These are phyloP conservation scores for Penicillium sp. DNA, from an alignment of 2,329 filamentous ascomycete species.

Conservation along the genomic window DNA sequence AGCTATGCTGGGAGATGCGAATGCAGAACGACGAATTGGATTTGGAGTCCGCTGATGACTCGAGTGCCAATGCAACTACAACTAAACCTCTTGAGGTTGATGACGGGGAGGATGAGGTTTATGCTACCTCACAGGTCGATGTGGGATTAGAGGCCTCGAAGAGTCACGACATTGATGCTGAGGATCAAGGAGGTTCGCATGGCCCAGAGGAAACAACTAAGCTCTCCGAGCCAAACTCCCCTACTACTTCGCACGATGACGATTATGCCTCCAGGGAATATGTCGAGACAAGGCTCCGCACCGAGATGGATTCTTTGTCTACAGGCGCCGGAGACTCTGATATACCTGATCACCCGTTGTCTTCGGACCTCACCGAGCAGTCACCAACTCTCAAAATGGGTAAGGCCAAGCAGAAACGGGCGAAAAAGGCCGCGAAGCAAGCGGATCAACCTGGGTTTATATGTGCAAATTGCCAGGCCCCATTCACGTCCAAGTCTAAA, in stretches of 20 bases:
- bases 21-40: constrained; percentile 64
- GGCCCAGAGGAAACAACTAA: not conserved
- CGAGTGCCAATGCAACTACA: not conserved
- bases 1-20: constrained; percentile 77
- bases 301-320: constrained; percentile 12
- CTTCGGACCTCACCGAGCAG: constrained; percentile 20
- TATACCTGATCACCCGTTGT: constrained; percentile 19
- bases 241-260: constrained; percentile 27
- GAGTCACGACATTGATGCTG: not conserved
- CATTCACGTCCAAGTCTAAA: constrained; percentile 70
- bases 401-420: constrained; percentile 55
- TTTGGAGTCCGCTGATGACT: constrained; percentile 12
- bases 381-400: constrained; percentile 38
- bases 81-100: not conserved
- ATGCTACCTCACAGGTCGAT: not conserved
- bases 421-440: constrained; percentile 48
- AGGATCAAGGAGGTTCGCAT: not conserved
- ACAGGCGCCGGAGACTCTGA: constrained; percentile 11
- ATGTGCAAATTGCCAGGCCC: constrained; percentile 75
- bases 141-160: not conserved
- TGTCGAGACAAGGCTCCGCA: constrained; percentile 40
- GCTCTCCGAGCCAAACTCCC: not conserved
- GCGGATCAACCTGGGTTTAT: constrained; percentile 51
- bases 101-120: not conserved
- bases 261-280: constrained; percentile 45